Evolutionary conservation across 2,329 filamentous ascomycete genomes (phyloP), one percentile per base, ranked within the genome.

Genomic region (Xylaria sp.): DNA sequence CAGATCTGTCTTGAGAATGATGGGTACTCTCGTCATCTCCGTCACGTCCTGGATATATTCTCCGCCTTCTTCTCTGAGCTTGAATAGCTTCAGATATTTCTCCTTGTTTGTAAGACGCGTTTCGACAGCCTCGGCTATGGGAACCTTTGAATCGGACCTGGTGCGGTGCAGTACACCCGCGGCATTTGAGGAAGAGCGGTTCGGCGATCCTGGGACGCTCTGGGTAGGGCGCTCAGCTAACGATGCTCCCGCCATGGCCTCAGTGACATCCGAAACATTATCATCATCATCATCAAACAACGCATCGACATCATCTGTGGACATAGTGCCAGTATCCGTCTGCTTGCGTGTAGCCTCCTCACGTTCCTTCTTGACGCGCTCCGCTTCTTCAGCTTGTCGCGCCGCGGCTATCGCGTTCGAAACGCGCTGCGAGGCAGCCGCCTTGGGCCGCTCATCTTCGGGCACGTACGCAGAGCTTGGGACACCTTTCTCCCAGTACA

Each of bases 401-500:
- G 91, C 91, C 36, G 92, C 92, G 41, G 91, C 91, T 60, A 90
- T 88, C 60, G 92, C 91, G 76, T 93, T 92, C 48, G 89, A 90
- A 65, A 91, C 88, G 72, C 93, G 89, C 74, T 92, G 88, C 69
- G 91, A 91, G 12, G 88, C 87, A 64, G 88, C 90, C 59, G 92
- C 90, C 85, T 96, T 97, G 62, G 94, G 94, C 65, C 94, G 91
- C 84, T 99, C 96, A 78, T 99, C 96, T 78, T 99, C 96, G 2
- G 96, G 96, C 60, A 99, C 91, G 75, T 97, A 99, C 2, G 94
- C 93, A 50, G 95, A 97, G 70, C 94, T 98, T 32, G 95, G 93
- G 8, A 98, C 94, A 55, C 96, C 96, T 88, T 98, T 99, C 89
- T 99, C 96, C 96, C 96, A 99, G 86, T 97, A 99, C 18, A 99